Evolutionary conservation across 73 alveolate genomes (phyloP), one percentile per base, ranked within the genome.

Genomic region (Urostyla sp.): DNA sequence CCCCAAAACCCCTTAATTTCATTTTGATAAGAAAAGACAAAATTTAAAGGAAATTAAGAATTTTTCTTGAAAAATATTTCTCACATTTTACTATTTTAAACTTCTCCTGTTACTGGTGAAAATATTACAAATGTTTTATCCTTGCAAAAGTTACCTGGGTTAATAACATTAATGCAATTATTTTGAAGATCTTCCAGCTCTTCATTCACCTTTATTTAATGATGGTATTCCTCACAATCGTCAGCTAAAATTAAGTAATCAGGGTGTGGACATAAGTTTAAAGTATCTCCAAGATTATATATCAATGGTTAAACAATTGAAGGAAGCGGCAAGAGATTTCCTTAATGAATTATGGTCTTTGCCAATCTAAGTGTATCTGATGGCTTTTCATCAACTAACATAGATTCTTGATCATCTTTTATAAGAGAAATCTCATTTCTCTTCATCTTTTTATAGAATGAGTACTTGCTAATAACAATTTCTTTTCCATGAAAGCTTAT

Each of bases 401-500:
- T 43, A 15, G 75, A 43, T 63, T 60, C 82, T 55, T 45, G 26
- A n/a, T 80, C 87, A 34, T 72, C 31, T 46, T 72, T 34, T 10
- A 84, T 69, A 28, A 46, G 44, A 69, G 83, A 35, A 20, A 69
- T 2, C 31, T 53, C 24, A 54, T 84, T 84, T 35, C 79, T 75
- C 59, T 84, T 84, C 27, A 84, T 32, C 20, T 84, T 52, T 76
- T 75, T 73, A 21, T 59, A 51, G 72, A 53, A 84, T 58, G 73
- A 74, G 36, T 66, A 84, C 55, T 84, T 73, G 21, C 73, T 30
- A 38, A 85, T 69, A 35, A 85, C 89, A 0, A 85, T 75, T 43
- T 85, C 84, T 63, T 85, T 85, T 38, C 93, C 93, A 72, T 76
- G 59, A 75, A 50, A 85, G 38, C 77, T 50, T 0, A 85, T 76